Conservation (phyloP, 331 rosid species). For the Quercus phellos region DNA sequence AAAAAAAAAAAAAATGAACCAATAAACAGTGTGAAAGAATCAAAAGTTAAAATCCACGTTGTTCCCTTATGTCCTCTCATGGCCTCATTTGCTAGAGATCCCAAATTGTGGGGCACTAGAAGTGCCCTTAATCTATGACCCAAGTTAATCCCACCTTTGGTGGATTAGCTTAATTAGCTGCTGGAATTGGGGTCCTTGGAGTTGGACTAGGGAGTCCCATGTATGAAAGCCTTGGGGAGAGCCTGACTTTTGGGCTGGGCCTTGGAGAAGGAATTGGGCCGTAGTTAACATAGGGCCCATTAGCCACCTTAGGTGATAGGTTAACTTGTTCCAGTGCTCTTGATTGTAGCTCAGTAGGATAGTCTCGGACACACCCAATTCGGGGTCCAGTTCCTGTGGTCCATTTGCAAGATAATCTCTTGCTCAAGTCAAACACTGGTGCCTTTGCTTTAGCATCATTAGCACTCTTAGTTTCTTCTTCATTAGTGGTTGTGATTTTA, state of each 20-base stretch:
- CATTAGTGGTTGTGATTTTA: constrained; percentile 2
- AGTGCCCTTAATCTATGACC: not conserved
- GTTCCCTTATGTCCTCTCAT: not conserved
- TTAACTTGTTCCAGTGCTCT: constrained; percentile 84
- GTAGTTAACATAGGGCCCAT: constrained; percentile 17
- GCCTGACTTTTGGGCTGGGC: constrained; percentile 81
- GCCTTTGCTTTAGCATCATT: constrained; percentile 14
- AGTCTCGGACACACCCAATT: constrained; percentile 92
- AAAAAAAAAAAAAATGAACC: constrained; percentile 16
- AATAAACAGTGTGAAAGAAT: not conserved
- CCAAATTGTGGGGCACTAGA: not conserved
- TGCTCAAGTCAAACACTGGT: constrained; percentile 27
- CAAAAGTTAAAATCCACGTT: not conserved
- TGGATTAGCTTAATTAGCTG: constrained; percentile 20
- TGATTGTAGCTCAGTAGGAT: constrained; percentile 63
- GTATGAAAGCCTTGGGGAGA: constrained; percentile 63
- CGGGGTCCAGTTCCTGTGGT: constrained; percentile 78
- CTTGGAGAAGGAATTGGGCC: constrained; percentile 97
- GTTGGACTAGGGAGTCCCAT: constrained; percentile 94
- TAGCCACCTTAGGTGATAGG: constrained; percentile 62
- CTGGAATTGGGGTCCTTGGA: constrained; percentile 58
- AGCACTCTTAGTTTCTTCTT: constrained; percentile 28
- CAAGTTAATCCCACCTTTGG: not conserved
- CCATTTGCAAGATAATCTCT: constrained; percentile 77
- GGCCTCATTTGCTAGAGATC: not conserved